Evolutionary conservation across 805 yeast species (phyloP).

Genomic region (Metschnikowia kofuensis): DNA sequence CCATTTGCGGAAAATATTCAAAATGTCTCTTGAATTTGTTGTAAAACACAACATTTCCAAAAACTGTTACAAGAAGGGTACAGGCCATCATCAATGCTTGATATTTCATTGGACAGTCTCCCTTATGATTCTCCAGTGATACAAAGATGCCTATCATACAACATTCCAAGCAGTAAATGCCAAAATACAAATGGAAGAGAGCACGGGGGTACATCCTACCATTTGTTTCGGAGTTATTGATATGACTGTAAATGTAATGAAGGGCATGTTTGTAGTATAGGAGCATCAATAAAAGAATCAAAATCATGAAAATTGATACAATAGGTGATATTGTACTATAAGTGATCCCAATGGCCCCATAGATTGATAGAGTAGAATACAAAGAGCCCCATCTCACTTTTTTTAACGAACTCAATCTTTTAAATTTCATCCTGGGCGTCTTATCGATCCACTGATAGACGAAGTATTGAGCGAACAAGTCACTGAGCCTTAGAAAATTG

Average conservation of each 20-base stretch:
- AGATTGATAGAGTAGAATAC: slow-evolving; percentile 73
- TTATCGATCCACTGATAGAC: slow-evolving; percentile 37
- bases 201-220: slow-evolving; percentile 77
- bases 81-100: slow-evolving; percentile 54
- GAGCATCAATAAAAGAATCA: slow-evolving; percentile 48
- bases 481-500: slow-evolving; percentile 58
- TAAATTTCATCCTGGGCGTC: slow-evolving; percentile 61
- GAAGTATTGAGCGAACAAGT: slow-evolving; percentile 41
- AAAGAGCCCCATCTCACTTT: slow-evolving; percentile 72
- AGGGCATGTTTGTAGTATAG: slow-evolving; percentile 70
- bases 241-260: slow-evolving; percentile 51
- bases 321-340: slow-evolving; percentile 80
- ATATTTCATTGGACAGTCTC: slow-evolving; percentile 39
- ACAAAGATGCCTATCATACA: slow-evolving; percentile 76
- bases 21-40: slow-evolving; percentile 35
- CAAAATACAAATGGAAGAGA: slow-evolving; percentile 71
- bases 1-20: slow-evolving; percentile 24
- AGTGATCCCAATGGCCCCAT: slow-evolving; percentile 74
- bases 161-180: slow-evolving; percentile 76
- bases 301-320: slow-evolving; percentile 62
- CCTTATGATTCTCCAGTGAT: slow-evolving; percentile 51
- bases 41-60: slow-evolving; percentile 54
- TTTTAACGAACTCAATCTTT: slow-evolving; percentile 43
- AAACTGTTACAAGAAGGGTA: slow-evolving; percentile 51
- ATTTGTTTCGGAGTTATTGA: slow-evolving; percentile 57